Base-by-base conservation (phyloP, 2,329 filamentous ascomycete species). In the Colletotrichum shisoi region DNA sequence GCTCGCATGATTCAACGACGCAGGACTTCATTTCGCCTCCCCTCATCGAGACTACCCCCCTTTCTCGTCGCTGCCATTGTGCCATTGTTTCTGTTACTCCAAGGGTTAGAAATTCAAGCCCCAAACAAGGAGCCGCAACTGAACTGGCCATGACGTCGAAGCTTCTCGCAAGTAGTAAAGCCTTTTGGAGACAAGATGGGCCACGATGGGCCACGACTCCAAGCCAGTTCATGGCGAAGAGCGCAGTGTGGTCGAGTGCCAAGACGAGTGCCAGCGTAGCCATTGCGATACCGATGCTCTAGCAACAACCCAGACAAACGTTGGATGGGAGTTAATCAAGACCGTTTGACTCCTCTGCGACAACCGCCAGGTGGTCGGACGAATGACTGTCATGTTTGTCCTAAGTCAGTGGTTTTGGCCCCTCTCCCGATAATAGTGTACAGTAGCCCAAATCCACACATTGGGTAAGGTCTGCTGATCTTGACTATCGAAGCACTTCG, bases 101-200 rank as follows among this genome's bases (percentile, higher is more conserved):
- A 68, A 67, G 63, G 62, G 61, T 67, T 67, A 53, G 62, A 67
- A 68, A 61, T 62, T 63, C 66, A 57, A 68, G 62, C 62, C 56
- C 66, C 66, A 67, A 62, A 67, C 66, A 42, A 27, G 40, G 19
- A 42, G 39, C 45, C n/a, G 52, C 62, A 67, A 56, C 51, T 66
- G 65, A 44, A 57, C 49, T 52, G 56, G 27, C 13, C 34, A 68
- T 67, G 62, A 67, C 57, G 57, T 68, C 37, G 44, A 53, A 46
- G 59, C 45, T 52, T 34, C n/a, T 24, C 40, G n/a, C 21, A 24
- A 49, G 45, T 15, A 64, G 44, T 21, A 46, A 42, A 42, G 57
- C 15, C 31, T 61, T 61, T 24, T 34, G 31, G 31, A 1, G 31
- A 34, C 31, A 34, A 34, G 31, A 34, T 34, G 31, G 27, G 31